These are phyloP conservation scores for Phlyctochytrium planicorne DNA, from an alignment of 192 early-diverging fungal species.

Conservation along the genomic window DNA sequence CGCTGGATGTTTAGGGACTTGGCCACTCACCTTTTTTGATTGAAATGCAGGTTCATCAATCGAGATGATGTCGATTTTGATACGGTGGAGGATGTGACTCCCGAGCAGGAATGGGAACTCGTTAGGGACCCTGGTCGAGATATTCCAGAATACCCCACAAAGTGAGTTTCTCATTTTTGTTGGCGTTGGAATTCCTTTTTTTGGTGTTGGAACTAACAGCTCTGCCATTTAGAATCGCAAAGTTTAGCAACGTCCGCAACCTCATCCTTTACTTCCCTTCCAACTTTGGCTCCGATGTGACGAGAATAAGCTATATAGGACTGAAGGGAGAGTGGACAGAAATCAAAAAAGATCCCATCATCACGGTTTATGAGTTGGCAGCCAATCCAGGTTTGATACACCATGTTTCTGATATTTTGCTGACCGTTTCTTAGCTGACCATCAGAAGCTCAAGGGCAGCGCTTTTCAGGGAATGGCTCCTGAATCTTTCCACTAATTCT, in stretches of 20 bases:
- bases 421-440: neutral
- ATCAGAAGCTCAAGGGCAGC: neutral
- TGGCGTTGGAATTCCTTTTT: neutral
- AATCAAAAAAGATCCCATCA: constrained; percentile 49
- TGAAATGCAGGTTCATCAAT: constrained; percentile 76
- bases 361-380: constrained; percentile 54
- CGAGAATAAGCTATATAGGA: constrained; percentile 77
- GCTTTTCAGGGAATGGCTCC: neutral
- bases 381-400: constrained; percentile 39
- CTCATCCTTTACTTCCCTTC: constrained; percentile 79
- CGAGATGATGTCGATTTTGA: constrained; percentile 90
- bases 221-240: constrained; percentile 49
- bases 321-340: constrained; percentile 90
- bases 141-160: constrained; percentile 45
- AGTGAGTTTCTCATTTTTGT: neutral
- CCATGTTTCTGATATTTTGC: neutral
- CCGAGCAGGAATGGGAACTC: constrained; percentile 84
- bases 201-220: neutral
- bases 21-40: neutral
- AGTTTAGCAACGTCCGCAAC: constrained; percentile 75
- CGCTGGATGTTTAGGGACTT: constrained; percentile 1
- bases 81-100: constrained; percentile 60
- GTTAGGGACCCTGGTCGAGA: constrained; percentile 44
- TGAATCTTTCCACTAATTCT: neutral
- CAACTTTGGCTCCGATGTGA: constrained; percentile 74